Percentiles rank a stretch among this genome's conserved stretches.
phyloP scores from a whole-genome alignment of 805 yeast genomes.

The Cyberlindnera xishuangbannaensis region DNA sequence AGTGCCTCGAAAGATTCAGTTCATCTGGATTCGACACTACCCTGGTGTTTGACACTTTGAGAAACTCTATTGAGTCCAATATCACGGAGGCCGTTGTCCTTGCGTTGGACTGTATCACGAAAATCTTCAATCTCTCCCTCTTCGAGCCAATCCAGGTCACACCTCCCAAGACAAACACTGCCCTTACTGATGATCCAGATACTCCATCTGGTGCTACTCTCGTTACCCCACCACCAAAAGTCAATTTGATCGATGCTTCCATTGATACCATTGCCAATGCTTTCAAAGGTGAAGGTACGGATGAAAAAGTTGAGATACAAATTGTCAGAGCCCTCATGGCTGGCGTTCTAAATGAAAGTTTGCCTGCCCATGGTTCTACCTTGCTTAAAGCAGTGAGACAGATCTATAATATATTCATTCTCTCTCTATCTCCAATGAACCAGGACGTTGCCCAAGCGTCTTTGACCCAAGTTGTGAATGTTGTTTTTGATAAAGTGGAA shows the following conservation, averaged over 20 bases:
- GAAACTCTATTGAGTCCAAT: constrained; percentile 65
- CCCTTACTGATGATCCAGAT: constrained; percentile 16
- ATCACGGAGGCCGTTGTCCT: constrained; percentile 59
- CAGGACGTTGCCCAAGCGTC: constrained; percentile 96
- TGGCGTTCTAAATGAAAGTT: constrained; percentile 71
- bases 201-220: constrained; percentile 24
- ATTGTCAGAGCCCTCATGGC: constrained; percentile 88
- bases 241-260: constrained; percentile 69
- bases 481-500: constrained; percentile 72
- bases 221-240: constrained; percentile 48
- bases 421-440: constrained; percentile 73
- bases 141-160: constrained; percentile 55
- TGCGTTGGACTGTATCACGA: constrained; percentile 83
- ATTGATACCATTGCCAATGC: constrained; percentile 79
- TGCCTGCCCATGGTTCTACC: constrained; percentile 87
- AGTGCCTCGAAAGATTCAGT: constrained; percentile 23
- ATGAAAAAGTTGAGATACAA: constrained; percentile 83
- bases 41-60: constrained; percentile 72
- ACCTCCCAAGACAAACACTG: constrained; percentile 32
- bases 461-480: constrained; percentile 81
- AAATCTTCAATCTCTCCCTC: constrained; percentile 79
- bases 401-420: constrained; percentile 85
- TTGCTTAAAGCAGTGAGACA: constrained; percentile 87
- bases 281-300: constrained; percentile 90
- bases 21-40: constrained; percentile 36